Percentiles rank a stretch among this genome's conserved stretches.
phyloP scores from a whole-genome alignment of 2,329 filamentous ascomycete genomes.

The Venturia asperata region DNA sequence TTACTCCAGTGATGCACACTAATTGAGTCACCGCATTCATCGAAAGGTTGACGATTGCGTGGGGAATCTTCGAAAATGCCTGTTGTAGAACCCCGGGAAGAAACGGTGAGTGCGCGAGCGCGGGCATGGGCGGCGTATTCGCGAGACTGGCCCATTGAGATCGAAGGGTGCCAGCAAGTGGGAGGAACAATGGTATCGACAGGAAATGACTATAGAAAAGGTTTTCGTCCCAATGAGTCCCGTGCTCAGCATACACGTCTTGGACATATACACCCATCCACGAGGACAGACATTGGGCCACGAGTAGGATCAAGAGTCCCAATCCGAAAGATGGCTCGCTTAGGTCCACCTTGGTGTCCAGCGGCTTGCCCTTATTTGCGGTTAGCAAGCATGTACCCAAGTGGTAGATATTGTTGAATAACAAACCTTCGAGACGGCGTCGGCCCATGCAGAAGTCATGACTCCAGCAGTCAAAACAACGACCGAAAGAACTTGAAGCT shows the following conservation, averaged over 20 bases:
- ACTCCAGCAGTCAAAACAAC: slow-evolving; percentile 78
- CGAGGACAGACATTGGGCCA: slow-evolving; percentile 84
- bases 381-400: slow-evolving; percentile 17
- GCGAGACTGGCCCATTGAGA: slow-evolving; percentile 58
- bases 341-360: slow-evolving; percentile 36
- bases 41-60: slow-evolving; percentile 40
- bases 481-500: slow-evolving; percentile 73
- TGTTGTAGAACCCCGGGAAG: slow-evolving; percentile 27
- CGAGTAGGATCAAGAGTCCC: slow-evolving; percentile 73
- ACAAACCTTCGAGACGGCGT: slow-evolving; percentile 71
- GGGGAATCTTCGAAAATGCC: slow-evolving; percentile 24
- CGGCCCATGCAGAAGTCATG: slow-evolving; percentile 79
- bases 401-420: background rate
- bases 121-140: slow-evolving; percentile 50
- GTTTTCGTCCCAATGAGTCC: slow-evolving; percentile 89
- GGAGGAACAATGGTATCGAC: slow-evolving; percentile 68
- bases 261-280: slow-evolving; percentile 95
- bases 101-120: slow-evolving; percentile 22
- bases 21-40: slow-evolving; percentile 87
- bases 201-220: slow-evolving; percentile 84
- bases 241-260: slow-evolving; percentile 76
- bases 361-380: slow-evolving; percentile 35
- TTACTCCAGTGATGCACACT: slow-evolving; percentile 90
- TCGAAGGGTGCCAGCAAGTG: slow-evolving; percentile 59
- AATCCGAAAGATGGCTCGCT: slow-evolving; percentile 49